phyloP scores from a whole-genome alignment of 176 grass and related monocot genomes.

The Avena insularis region DNA sequence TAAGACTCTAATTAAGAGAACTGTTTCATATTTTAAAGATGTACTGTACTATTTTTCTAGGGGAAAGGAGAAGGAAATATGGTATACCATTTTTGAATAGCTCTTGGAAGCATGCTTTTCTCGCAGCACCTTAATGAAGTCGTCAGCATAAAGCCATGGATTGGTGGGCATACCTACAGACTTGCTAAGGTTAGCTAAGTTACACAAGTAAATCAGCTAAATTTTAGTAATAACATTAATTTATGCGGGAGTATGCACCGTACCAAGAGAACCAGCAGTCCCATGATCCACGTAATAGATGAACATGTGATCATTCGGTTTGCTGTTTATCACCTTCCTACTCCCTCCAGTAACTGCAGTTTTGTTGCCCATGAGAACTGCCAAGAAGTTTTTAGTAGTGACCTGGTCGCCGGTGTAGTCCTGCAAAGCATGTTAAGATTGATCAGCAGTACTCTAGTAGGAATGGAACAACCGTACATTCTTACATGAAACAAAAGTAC shows the following conservation, averaged over 20 bases:
- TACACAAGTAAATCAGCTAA: neutral
- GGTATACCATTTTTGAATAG: conserved; percentile 83
- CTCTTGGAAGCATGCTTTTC: conserved; percentile 79
- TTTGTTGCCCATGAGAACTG: conserved; percentile 76
- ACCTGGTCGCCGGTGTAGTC: conserved; percentile 77
- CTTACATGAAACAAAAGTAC: too few relatives aligned
- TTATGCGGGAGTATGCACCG: conserved; percentile 18
- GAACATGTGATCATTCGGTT: conserved; percentile 87
- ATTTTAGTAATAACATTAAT: too few relatives aligned
- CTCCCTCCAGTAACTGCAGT: conserved; percentile 19
- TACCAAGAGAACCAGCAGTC: conserved; percentile 84
- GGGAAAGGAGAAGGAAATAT: neutral
- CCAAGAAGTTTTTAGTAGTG: conserved; percentile 72
- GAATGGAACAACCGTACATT: too few relatives aligned
- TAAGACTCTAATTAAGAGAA: neutral
- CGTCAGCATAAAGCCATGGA: conserved; percentile 75
- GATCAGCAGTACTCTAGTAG: neutral
- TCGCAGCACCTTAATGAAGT: conserved; percentile 78
- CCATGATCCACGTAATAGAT: conserved; percentile 96
- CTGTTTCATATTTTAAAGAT: neutral
- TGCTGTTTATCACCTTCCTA: conserved; percentile 89
- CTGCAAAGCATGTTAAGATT: conserved; percentile 42
- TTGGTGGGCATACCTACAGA: conserved; percentile 78
- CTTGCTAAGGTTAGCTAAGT: conserved; percentile 1
- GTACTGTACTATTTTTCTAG: neutral